Evolutionary conservation across 2,329 filamentous ascomycete species (phyloP).

Genomic region (Aspergillus sergii): DNA sequence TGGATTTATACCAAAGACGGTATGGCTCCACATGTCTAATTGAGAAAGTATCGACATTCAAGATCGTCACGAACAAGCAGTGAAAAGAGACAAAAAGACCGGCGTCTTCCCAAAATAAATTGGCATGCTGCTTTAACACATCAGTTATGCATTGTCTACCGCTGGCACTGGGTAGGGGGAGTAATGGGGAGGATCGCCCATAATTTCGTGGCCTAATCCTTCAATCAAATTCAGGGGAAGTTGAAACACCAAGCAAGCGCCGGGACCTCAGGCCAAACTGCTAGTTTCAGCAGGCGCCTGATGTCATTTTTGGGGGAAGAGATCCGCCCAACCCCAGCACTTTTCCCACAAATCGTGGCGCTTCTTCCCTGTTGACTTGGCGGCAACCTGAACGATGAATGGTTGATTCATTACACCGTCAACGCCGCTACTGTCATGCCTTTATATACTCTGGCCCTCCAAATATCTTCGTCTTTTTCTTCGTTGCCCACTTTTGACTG

Average conservation of each 20-base stretch:
- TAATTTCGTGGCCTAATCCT: neutral
- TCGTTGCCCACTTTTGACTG: constrained; percentile 12
- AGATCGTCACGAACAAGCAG: neutral
- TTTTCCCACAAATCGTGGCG: constrained; percentile 32
- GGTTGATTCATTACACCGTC: constrained; percentile 17
- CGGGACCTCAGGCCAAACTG: constrained; percentile 3
- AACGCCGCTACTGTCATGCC: constrained; percentile 35
- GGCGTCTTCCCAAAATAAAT: neutral
- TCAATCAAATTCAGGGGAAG: constrained; percentile 3
- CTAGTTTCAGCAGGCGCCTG: constrained; percentile 40
- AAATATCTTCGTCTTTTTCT: neutral
- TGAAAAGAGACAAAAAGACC: neutral
- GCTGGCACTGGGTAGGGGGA: neutral
- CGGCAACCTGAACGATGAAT: constrained; percentile 16
- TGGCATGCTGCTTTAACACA: neutral
- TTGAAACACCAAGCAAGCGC: constrained; percentile 10
- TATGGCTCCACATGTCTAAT: neutral
- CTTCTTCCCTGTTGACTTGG: constrained; percentile 16
- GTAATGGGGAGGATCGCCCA: neutral
- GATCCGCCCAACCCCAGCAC: constrained; percentile 27
- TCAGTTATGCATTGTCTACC: neutral
- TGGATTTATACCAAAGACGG: neutral
- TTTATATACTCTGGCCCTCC: constrained; percentile 18
- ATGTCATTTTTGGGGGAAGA: constrained; percentile 32
- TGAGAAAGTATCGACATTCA: neutral